A percentile compares a stretch with the other conserved stretches of the same genome.
phyloP scores from a whole-genome alignment of 129 eudicot genomes.

The Flaveria bidentis region DNA sequence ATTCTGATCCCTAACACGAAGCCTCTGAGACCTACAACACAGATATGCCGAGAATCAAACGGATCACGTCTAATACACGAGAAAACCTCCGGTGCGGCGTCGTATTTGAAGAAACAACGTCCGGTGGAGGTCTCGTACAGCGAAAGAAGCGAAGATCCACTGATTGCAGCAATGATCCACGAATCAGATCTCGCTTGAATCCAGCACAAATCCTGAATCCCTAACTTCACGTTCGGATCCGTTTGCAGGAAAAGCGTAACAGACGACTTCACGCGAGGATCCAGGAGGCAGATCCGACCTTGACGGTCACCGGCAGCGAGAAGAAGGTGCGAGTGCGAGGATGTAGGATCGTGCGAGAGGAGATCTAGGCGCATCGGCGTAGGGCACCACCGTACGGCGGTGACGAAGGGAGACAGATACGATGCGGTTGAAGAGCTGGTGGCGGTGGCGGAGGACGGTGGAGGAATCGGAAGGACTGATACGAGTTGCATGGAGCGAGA shows the following conservation, averaged over 20 bases:
- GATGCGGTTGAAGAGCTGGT: slow-evolving; percentile 26
- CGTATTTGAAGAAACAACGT: slow-evolving; percentile 83
- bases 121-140: slow-evolving; percentile 58
- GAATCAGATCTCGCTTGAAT: slow-evolving; percentile 59
- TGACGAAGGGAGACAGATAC: slow-evolving; percentile 31
- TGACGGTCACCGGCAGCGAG: slow-evolving; percentile 95
- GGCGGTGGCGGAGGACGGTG: slow-evolving; percentile 23
- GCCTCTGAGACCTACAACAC: slow-evolving; percentile 34
- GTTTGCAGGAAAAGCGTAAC: slow-evolving; percentile 51
- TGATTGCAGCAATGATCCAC: slow-evolving; percentile 68
- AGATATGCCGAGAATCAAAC: slow-evolving; percentile 54
- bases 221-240: slow-evolving; percentile 43
- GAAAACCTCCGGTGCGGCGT: slow-evolving; percentile 69
- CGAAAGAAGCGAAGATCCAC: slow-evolving; percentile 72
- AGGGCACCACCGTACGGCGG: slow-evolving; percentile 50
- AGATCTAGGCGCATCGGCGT: slow-evolving; percentile 37
- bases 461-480: slow-evolving; percentile 40
- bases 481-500: slow-evolving; percentile 46
- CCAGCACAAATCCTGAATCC: slow-evolving; percentile 90
- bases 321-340: slow-evolving; percentile 57
- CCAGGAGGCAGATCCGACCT: slow-evolving; percentile 76
- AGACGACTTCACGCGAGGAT: slow-evolving; percentile 55
- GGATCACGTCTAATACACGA: slow-evolving; percentile 77
- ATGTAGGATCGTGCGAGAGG: slow-evolving; percentile 46
- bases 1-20: slow-evolving; percentile 32